These are phyloP conservation scores for Streptanthus diversifolius DNA, from an alignment of 345 rosid genomes.

Conservation along the genomic window DNA sequence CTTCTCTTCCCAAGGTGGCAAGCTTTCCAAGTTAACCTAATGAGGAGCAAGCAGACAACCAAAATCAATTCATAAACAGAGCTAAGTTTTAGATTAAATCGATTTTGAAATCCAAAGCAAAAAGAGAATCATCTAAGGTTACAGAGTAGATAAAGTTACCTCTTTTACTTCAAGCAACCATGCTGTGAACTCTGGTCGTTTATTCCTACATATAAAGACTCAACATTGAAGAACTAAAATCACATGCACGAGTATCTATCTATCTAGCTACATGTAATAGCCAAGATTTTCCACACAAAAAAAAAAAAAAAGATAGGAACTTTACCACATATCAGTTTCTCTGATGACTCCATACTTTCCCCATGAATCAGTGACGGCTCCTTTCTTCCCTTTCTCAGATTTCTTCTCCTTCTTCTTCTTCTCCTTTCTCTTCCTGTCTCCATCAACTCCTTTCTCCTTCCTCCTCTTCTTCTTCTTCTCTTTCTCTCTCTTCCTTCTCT, in stretches of 20 bases:
- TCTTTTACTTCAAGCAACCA: constrained; percentile 92
- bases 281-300: background rate
- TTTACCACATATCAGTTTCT: constrained; percentile 97
- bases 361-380: constrained; percentile 92
- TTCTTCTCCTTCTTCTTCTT: constrained; percentile 48
- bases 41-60: background rate
- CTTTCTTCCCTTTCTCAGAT: constrained; percentile 57
- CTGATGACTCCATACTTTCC: constrained; percentile 88
- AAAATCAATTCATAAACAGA: background rate
- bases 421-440: constrained; percentile 32
- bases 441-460: constrained; percentile 16
- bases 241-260: background rate
- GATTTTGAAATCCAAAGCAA: background rate
- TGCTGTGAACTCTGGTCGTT: constrained; percentile 97
- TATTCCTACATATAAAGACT: constrained; percentile 55
- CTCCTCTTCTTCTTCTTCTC: constrained; percentile 28
- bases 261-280: background rate
- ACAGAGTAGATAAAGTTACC: constrained; percentile 36
- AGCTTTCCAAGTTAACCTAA: constrained; percentile 83
- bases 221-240: background rate
- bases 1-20: constrained; percentile 98
- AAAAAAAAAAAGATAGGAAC: background rate
- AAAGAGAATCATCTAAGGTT: background rate
- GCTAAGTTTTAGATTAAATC: background rate
- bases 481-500: constrained; percentile 20